These are phyloP conservation scores for Hypoxylon cercidicola DNA, from an alignment of 495 filamentous ascomycete species.

Conservation along the genomic window DNA sequence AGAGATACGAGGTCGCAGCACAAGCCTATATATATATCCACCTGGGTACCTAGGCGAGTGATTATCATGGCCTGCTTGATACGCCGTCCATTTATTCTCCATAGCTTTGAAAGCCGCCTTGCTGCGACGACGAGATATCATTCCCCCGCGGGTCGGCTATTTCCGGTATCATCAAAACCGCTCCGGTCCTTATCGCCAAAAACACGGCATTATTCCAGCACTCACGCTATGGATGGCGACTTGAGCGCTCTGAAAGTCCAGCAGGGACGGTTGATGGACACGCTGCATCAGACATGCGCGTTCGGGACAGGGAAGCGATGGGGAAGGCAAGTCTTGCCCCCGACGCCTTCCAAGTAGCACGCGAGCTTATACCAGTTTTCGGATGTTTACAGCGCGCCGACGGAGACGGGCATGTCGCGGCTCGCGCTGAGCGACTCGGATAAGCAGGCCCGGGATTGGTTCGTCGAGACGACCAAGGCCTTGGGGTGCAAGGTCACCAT, in stretches of 20 bases:
- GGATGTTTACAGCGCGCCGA: constrained; percentile 24
- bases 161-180: background rate
- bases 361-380: constrained; percentile 9
- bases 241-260: constrained; percentile 34
- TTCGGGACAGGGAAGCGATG: constrained; percentile 46
- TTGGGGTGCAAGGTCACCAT: constrained; percentile 67
- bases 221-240: background rate
- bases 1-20: background rate
- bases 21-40: background rate
- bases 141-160: background rate
- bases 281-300: constrained; percentile 39
- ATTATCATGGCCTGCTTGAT: constrained; percentile 16
- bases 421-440: constrained; percentile 77
- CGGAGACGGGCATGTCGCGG: constrained; percentile 55
- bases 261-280: constrained; percentile 39
- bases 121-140: background rate
- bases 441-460: constrained; percentile 71
- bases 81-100: constrained; percentile 2
- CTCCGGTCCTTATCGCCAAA: background rate
- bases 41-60: background rate
- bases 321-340: constrained; percentile 37
- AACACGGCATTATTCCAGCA: constrained; percentile 15
- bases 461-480: constrained; percentile 69
- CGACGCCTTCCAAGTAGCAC: background rate
- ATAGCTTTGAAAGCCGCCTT: background rate